Evolutionary conservation across 345 rosid genomes (phyloP).

Genomic region (Eucalyptus cloeziana): DNA sequence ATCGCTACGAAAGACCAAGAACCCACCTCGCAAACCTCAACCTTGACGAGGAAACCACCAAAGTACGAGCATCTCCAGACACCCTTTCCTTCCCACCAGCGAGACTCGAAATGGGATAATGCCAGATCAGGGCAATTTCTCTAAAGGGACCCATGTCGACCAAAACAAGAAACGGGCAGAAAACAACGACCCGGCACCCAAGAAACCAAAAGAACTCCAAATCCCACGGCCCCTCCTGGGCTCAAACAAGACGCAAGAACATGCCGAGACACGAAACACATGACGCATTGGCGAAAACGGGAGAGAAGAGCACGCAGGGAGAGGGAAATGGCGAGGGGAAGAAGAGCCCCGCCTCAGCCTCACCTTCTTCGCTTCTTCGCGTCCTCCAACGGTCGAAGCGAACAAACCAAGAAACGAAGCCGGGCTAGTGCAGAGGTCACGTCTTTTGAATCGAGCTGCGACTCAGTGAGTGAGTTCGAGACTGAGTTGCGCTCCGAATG

Average conservation of each 20-base stretch:
- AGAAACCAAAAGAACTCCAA: not conserved
- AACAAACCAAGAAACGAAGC: not conserved
- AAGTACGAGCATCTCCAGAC: not conserved
- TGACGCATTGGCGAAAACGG: not conserved
- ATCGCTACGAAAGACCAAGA: not conserved
- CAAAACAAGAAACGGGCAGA: not conserved
- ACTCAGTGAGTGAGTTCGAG: not conserved
- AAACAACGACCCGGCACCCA: not conserved
- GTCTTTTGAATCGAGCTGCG: not conserved
- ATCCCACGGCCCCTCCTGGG: not conserved
- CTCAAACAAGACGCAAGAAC: not conserved
- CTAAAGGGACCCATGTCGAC: not conserved
- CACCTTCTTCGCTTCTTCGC: not conserved
- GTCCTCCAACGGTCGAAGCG: not conserved
- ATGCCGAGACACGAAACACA: not conserved
- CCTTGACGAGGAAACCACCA: not conserved
- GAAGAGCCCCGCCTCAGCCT: not conserved
- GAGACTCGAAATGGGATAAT: not conserved
- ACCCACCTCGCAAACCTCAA: not conserved
- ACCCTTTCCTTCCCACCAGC: not conserved
- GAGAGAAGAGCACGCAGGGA: not conserved
- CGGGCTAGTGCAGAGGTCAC: not conserved
- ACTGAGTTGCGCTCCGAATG: not conserved
- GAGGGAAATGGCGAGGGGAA: not conserved
- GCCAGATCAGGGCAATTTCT: not conserved